Percentiles rank a stretch among this genome's conserved stretches.
Evolutionary conservation across 2,329 filamentous ascomycete genomes (phyloP).

Genomic region (Aspergillus cejpii): DNA sequence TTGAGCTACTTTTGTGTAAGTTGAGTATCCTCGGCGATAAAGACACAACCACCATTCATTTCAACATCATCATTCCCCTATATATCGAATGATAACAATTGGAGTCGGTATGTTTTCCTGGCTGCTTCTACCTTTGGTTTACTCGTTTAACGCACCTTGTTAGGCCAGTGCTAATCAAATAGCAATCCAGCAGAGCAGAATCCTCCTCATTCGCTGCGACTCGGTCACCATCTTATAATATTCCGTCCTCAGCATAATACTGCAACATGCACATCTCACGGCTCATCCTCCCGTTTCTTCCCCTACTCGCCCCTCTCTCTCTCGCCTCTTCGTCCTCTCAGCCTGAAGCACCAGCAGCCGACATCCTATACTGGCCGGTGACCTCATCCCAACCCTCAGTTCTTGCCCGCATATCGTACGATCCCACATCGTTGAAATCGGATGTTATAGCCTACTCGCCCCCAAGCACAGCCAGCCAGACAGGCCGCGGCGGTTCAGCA

Average conservation of each 20-base stretch:
- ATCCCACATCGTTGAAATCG: conserved; percentile 32
- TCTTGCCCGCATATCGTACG: conserved; percentile 40
- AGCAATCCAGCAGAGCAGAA: too few species aligned
- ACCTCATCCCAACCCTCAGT: conserved; percentile 27
- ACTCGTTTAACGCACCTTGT: too few species aligned
- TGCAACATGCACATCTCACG: conserved; percentile 12
- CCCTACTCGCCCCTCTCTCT: conserved; percentile 11
- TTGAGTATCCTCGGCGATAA: too few species aligned
- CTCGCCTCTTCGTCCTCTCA: conserved; percentile 13
- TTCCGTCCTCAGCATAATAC: neutral
- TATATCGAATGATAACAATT: too few species aligned
- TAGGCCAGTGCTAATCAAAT: too few species aligned
- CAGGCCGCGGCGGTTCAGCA: conserved; percentile 7
- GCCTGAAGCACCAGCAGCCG: conserved; percentile 19
- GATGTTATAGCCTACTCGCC: conserved; percentile 37
- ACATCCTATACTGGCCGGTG: conserved; percentile 38
- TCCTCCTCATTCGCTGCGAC: neutral
- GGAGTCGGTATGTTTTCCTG: too few species aligned
- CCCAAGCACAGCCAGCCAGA: conserved; percentile 16
- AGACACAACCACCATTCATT: too few species aligned
- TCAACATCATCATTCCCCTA: too few species aligned
- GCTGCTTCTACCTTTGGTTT: too few species aligned
- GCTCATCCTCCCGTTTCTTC: conserved; percentile 10
- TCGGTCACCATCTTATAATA: neutral
- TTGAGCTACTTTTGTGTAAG: too few species aligned